phyloP scores from a whole-genome alignment of 2,329 filamentous ascomycete genomes.

The Fusarium setosum region DNA sequence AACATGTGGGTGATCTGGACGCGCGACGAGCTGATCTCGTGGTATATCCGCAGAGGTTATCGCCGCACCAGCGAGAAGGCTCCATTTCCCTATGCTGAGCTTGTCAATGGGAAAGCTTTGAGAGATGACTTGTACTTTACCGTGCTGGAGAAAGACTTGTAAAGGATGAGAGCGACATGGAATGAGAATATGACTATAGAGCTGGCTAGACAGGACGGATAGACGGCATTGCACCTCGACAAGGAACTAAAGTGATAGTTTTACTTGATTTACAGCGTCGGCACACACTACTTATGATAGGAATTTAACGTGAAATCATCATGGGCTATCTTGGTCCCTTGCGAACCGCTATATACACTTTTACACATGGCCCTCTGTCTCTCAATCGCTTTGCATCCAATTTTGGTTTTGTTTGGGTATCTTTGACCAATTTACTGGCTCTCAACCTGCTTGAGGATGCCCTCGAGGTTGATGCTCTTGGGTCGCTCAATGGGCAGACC shows the following conservation, averaged over 20 bases:
- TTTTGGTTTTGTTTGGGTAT: slow-evolving; percentile 27
- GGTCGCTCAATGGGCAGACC: slow-evolving; percentile 96
- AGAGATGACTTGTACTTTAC: slow-evolving; percentile 58
- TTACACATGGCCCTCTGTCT: slow-evolving; percentile 20
- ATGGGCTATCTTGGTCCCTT: slow-evolving; percentile 28
- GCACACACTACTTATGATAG: not conserved
- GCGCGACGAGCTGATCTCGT: slow-evolving; percentile 57
- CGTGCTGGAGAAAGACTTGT: slow-evolving; percentile 54
- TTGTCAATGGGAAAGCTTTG: slow-evolving; percentile 50
- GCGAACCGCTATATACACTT: slow-evolving; percentile 38
- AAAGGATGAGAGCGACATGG: not conserved
- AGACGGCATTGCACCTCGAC: no score
- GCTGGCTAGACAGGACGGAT: not conserved
- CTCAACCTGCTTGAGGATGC: slow-evolving; percentile 78
- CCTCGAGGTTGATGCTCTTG: slow-evolving; percentile 95
- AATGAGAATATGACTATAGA: not conserved
- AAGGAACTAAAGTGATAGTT: not conserved
- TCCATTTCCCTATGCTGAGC: slow-evolving; percentile 55
- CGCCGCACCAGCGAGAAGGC: slow-evolving; percentile 49
- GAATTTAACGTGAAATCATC: slow-evolving; percentile 24
- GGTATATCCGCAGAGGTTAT: slow-evolving; percentile 59
- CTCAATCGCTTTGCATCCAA: slow-evolving; percentile 16
- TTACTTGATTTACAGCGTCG: no score
- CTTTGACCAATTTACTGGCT: slow-evolving; percentile 47
- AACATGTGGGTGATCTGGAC: slow-evolving; percentile 59